phyloP scores from a whole-genome alignment of 2,329 filamentous ascomycete species.

The Exophiala aquamarina region DNA sequence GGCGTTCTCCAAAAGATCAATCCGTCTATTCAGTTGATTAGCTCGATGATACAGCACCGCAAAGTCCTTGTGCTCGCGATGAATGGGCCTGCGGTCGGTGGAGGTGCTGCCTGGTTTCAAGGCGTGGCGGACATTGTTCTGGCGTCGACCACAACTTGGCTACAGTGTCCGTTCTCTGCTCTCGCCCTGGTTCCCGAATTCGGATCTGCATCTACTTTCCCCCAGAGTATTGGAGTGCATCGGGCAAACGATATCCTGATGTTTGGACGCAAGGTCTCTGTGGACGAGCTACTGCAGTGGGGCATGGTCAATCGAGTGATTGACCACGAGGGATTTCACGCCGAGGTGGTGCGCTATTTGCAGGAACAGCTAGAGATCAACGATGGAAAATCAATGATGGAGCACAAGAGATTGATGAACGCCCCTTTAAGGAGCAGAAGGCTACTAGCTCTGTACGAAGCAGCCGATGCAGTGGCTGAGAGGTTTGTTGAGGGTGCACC shows the following conservation, averaged over 20 bases:
- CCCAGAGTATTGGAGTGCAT: constrained; percentile 50
- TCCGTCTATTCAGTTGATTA: neutral
- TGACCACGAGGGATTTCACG: constrained; percentile 40
- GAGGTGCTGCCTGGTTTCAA: constrained; percentile 52
- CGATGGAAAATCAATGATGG: constrained; percentile 53
- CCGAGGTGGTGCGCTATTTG: constrained; percentile 41
- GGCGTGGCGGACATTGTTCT: constrained; percentile 51
- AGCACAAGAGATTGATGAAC: constrained; percentile 52
- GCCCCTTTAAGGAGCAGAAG: constrained; percentile 43
- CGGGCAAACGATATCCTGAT: constrained; percentile 53
- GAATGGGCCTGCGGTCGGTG: constrained; percentile 52
- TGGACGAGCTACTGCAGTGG: constrained; percentile 42
- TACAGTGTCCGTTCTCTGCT: constrained; percentile 50
- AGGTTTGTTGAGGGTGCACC: constrained; percentile 50
- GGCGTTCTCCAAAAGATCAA: neutral
- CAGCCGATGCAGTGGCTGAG: constrained; percentile 48
- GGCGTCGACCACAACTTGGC: constrained; percentile 43
- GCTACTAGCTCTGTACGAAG: constrained; percentile 47
- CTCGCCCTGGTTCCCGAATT: constrained; percentile 51
- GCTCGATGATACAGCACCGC: constrained; percentile 45
- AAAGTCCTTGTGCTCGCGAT: constrained; percentile 53
- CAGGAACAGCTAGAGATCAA: constrained; percentile 50
- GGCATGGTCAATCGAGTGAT: constrained; percentile 50
- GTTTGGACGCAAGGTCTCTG: constrained; percentile 47
- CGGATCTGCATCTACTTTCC: constrained; percentile 46